Base-by-base conservation (phyloP, 1,139 yeast species). In the Debaryomycetaceae sp. region DNA sequence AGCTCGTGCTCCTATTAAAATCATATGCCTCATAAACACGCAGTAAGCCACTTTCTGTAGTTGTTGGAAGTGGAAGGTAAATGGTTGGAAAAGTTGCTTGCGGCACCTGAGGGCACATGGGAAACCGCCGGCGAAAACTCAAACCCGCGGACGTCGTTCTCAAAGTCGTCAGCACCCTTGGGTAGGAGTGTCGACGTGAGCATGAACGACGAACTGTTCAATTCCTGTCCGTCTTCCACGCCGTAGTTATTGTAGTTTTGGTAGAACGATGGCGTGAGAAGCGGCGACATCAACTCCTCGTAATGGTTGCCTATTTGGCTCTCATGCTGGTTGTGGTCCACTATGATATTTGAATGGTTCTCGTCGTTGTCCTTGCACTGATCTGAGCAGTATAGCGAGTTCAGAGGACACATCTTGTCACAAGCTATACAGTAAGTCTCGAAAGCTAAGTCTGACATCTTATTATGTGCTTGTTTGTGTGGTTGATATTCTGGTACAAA, bases 401-500 rank as follows among this genome's bases (percentile, higher is more conserved):
- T 74, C 24, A 71, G 68, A 8, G 69, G 57, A 56, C 87, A 81
- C 50, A 81, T 67, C 62, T 78, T 76, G 54, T 82, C 87, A 63
- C 88, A 83, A 43, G 80, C 78, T 43, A 81, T 71, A 62, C 88
- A 83, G 65, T 78, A 83, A 61, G 82, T 84, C 63, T 82, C 80
- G 62, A 83, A 83, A 38, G 85, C 84, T 48, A 66, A 63, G 53
- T 66, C 71, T 33, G 68, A 60, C 70, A 66, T 65, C 38, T 33
- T 11, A 20, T 27, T 7, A 27, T 38, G 3, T 13, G 13, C 34
- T 6, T 24, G 22, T 11, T 24, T 27, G 23, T 27, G 20, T 17
- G 20, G 20, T 17, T 17, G 20, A 2, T 17, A 17, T 17, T 17
- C 20, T 17, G 20, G 20, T 17, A 17, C 20, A 17, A 17, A 17